Base-by-base conservation (phyloP, 1,284 basidiomycete species). In the Ustilago shanxiensis region DNA sequence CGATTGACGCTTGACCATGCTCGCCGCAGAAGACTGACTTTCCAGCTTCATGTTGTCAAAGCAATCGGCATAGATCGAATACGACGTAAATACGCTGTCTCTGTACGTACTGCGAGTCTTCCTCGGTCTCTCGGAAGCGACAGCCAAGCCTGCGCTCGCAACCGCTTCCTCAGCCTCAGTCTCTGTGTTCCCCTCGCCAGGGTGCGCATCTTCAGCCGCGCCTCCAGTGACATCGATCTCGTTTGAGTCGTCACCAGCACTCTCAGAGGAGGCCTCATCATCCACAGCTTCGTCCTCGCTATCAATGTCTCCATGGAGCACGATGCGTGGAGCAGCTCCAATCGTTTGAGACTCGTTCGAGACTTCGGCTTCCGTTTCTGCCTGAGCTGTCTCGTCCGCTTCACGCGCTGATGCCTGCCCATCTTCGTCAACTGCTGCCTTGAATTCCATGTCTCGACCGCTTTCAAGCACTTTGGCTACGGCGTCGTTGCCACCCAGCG, bases 31-130 rank as follows among this genome's bases (percentile, higher is more conserved):
- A 28, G 67, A 53, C 67, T 75, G 72, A 45, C 72, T 75, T 22
- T 71, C 75, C 37, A 77, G 66, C 58, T 69, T 69, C 63, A 77
- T 70, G 50, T 65, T 72, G 72, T 78, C 75, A 29, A 78, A 65
- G 52, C 67, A 71, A 64, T 78, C 75, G 24, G 75, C 71, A 41
- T 78, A 78, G 71, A 78, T 74, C 64, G 75, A 78, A 54, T 78
- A 78, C 47, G 71, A 74, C 18, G 71, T 74, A 47, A 74, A 78
- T 9, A 78, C 71, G 53, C 75, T 78, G 47, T 78, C 75, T 6
- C 75, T 49, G 41, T 78, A 71, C n/a, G 63, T 60, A 61, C 65
- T 70, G 26, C 71, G 60, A 18, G 71, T 51, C 56, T 62, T 68
- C 22, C 59, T 59, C 1, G 64, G 60, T 1, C 74, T 57, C 33